Conservation (phyloP, 352 stramenopile genomes). For the Phytophthora tentaculata region DNA sequence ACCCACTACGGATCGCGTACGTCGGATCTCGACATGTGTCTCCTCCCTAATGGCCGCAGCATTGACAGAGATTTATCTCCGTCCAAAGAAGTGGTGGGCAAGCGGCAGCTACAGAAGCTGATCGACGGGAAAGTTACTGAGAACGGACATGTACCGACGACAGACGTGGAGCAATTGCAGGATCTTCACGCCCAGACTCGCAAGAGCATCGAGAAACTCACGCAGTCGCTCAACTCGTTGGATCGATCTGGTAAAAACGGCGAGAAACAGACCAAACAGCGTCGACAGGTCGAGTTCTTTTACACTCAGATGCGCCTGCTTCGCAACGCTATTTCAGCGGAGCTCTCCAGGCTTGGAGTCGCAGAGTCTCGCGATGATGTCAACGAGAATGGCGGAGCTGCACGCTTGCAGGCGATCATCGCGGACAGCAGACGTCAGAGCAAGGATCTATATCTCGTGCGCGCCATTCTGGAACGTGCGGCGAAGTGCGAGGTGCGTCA, state of each 20-base stretch:
- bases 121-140: constrained; percentile 36
- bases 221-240: constrained; percentile 41
- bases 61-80: constrained; percentile 12
- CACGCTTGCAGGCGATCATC: constrained; percentile 45
- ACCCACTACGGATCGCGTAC: constrained; percentile 73
- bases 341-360: constrained; percentile 29
- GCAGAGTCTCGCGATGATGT: constrained; percentile 10
- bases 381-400: constrained; percentile 22
- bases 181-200: constrained; percentile 50
- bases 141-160: constrained; percentile 16
- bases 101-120: constrained; percentile 51
- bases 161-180: constrained; percentile 36
- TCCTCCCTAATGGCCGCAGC: constrained; percentile 42
- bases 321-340: constrained; percentile 37
- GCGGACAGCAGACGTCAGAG: constrained; percentile 43
- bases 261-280: constrained; percentile 42
- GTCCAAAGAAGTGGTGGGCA: constrained; percentile 37
- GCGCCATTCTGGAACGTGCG: constrained; percentile 47
- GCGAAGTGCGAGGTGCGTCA: constrained; percentile 61
- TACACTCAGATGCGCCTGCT: constrained; percentile 43
- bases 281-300: constrained; percentile 54
- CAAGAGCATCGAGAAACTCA: constrained; percentile 62
- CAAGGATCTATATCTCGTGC: constrained; percentile 62
- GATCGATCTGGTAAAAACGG: constrained; percentile 37
- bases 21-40: constrained; percentile 83